A percentile compares a stretch with the other conserved stretches of the same genome.
Evolutionary conservation across 2,329 filamentous ascomycete genomes (phyloP).

Genomic region (Hypoxylon sp.): DNA sequence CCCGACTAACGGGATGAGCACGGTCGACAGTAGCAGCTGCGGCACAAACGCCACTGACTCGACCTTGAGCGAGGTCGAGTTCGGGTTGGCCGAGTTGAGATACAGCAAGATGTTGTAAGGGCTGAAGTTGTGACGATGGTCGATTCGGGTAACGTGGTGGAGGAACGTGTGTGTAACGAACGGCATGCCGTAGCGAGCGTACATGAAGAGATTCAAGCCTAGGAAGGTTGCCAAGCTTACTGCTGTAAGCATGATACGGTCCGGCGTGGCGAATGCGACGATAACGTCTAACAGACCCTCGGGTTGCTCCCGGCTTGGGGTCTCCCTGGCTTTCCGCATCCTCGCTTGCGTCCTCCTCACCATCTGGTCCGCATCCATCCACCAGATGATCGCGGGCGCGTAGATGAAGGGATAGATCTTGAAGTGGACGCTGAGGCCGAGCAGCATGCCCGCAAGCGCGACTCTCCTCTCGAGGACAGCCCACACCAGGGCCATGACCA

Average conservation of each 20-base stretch:
- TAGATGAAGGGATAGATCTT: constrained; percentile 99
- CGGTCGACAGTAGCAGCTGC: constrained; percentile 80
- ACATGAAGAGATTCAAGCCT: constrained; percentile 80
- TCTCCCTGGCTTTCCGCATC: background rate
- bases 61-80: constrained; percentile 54
- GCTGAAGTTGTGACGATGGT: constrained; percentile 98
- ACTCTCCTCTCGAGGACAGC: constrained; percentile 72
- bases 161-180: constrained; percentile 92
- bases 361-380: constrained; percentile 70
- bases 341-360: constrained; percentile 17
- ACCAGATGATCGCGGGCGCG: constrained; percentile 80
- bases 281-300: constrained; percentile 41
- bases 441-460: constrained; percentile 72
- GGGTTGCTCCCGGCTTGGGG: constrained; percentile 9
- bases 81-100: constrained; percentile 72
- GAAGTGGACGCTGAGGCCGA: constrained; percentile 91
- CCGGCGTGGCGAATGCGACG: constrained; percentile 57
- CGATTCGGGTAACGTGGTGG: constrained; percentile 90
- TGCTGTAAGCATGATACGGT: constrained; percentile 65
- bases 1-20: constrained; percentile 77
- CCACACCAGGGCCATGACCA: constrained; percentile 86
- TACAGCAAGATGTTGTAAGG: constrained; percentile 94
- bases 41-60: constrained; percentile 90
- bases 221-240: constrained; percentile 77
- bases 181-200: constrained; percentile 75